phyloP scores from a whole-genome alignment of 1,139 yeast genomes.

The Yamadazyma pseudoaaseri region DNA sequence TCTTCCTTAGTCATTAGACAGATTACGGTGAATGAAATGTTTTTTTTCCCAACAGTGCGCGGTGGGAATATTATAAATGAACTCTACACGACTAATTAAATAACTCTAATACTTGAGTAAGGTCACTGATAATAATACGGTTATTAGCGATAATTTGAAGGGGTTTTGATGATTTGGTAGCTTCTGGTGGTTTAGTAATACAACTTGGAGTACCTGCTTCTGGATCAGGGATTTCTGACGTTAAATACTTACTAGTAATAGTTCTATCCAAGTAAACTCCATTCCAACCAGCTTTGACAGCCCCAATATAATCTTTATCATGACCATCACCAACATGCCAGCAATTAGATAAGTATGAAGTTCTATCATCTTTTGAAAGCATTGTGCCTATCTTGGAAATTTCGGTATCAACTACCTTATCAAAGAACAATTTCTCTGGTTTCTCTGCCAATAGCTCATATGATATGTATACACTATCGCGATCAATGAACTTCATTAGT shows the following conservation, averaged over 20 bases:
- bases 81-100: neutral
- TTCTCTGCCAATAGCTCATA: slow-evolving; percentile 55
- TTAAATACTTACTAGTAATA: slow-evolving; percentile 18
- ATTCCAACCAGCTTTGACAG: slow-evolving; percentile 59
- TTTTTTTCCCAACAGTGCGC: neutral
- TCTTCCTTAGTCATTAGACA: neutral
- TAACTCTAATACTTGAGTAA: slow-evolving; percentile 20
- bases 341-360: slow-evolving; percentile 22
- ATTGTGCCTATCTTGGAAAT: slow-evolving; percentile 3
- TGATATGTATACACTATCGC: slow-evolving; percentile 43
- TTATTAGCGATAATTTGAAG: slow-evolving; percentile 33
- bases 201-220: slow-evolving; percentile 14
- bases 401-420: slow-evolving; percentile 26
- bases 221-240: slow-evolving; percentile 14
- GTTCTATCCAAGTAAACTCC: slow-evolving; percentile 53
- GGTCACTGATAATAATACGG: slow-evolving; percentile 30
- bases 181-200: slow-evolving; percentile 9
- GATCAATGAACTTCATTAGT: slow-evolving; percentile 35
- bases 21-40: too few relatives aligned
- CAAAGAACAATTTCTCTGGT: slow-evolving; percentile 51
- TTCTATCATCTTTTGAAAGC: slow-evolving; percentile 9
- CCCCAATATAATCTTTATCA: slow-evolving; percentile 52
- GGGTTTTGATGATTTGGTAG: slow-evolving; percentile 6
- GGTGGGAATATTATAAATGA: neutral
- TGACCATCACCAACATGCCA: slow-evolving; percentile 73